phyloP scores from a whole-genome alignment of 1,284 basidiomycete species.

The Trichosporon asahii region DNA sequence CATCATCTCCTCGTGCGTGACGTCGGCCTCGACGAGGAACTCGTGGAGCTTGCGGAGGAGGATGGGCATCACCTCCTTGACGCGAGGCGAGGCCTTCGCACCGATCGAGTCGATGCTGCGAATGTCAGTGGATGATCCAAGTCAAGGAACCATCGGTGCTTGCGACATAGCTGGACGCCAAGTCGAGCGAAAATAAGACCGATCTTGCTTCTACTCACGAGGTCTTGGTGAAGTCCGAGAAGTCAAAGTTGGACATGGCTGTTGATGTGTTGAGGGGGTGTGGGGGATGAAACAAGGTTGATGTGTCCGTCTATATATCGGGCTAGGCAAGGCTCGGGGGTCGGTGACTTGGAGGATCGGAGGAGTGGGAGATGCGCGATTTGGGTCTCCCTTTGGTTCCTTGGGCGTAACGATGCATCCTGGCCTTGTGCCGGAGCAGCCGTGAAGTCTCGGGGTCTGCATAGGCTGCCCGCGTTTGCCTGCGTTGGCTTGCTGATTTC shows the following conservation, averaged over 20 bases:
- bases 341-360: not conserved
- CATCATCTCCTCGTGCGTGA: slow-evolving; percentile 50
- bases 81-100: slow-evolving; percentile 41
- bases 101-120: slow-evolving; percentile 27
- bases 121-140: not conserved
- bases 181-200: not conserved
- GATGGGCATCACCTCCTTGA: slow-evolving; percentile 44
- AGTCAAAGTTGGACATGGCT: slow-evolving; percentile 23
- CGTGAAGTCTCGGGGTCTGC: not conserved
- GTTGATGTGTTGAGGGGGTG: not conserved
- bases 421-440: not conserved
- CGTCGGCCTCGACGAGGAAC: slow-evolving; percentile 46
- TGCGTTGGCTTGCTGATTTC: not conserved
- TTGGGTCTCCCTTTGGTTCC: too few relatives aligned
- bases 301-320: not conserved
- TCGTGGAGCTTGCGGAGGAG: slow-evolving; percentile 47
- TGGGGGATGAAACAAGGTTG: not conserved
- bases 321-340: not conserved
- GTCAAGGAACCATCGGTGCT: too few relatives aligned
- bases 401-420: not conserved
- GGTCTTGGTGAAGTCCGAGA: slow-evolving; percentile 19
- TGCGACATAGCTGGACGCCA: not conserved
- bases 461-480: not conserved
- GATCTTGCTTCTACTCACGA: slow-evolving; percentile 9
- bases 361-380: not conserved